Evolutionary conservation across 2,329 filamentous ascomycete species (phyloP).

Genomic region (Trichoderma asperellum): DNA sequence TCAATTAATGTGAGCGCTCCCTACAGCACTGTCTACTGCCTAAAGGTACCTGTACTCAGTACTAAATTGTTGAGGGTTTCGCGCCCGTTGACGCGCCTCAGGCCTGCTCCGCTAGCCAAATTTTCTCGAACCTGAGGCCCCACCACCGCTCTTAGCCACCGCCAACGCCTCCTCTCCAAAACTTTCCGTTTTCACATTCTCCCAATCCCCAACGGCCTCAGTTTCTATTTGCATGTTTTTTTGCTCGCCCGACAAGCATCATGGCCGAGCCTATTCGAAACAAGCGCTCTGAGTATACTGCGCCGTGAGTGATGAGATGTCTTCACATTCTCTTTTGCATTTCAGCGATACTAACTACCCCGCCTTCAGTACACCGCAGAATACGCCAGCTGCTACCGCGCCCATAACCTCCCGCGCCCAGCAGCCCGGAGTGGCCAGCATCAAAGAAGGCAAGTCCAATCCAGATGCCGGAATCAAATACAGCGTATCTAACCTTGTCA

Average conservation of each 20-base stretch:
- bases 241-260: slow-evolving; percentile 41
- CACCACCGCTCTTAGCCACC: slow-evolving; percentile 49
- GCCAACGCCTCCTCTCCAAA: slow-evolving; percentile 42
- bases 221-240: slow-evolving; percentile 35
- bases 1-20: not conserved
- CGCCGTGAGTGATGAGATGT: slow-evolving; percentile 55
- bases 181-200: slow-evolving; percentile 41
- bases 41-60: not conserved
- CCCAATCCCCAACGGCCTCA: slow-evolving; percentile 32
- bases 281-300: slow-evolving; percentile 61
- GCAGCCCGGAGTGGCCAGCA: slow-evolving; percentile 90
- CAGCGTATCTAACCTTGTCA: slow-evolving; percentile 31
- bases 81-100: slow-evolving; percentile 36
- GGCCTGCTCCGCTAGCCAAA: slow-evolving; percentile 41
- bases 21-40: not conserved
- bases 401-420: slow-evolving; percentile 97
- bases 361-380: slow-evolving; percentile 85
- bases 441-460: slow-evolving; percentile 83
- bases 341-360: slow-evolving; percentile 44
- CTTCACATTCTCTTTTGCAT: slow-evolving; percentile 6
- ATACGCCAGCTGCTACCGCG: slow-evolving; percentile 93
- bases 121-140: slow-evolving; percentile 43
- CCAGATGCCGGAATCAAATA: not conserved
- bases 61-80: slow-evolving; percentile 21
- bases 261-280: slow-evolving; percentile 69